Conservation (phyloP, 345 rosid species). For the Nephelium lappaceum region DNA sequence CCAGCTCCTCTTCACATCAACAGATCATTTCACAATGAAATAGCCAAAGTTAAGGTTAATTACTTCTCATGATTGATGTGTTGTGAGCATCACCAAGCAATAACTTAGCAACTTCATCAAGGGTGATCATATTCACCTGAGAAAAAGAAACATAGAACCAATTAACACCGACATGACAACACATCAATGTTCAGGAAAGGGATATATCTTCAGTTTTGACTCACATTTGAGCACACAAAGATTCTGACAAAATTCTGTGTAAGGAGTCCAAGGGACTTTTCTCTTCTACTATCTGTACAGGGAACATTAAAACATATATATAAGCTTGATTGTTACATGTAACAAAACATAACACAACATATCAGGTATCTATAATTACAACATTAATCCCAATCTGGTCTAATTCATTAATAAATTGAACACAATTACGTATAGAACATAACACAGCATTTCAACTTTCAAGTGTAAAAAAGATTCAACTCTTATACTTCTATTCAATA, state of each 20-base stretch:
- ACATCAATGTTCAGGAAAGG: not conserved
- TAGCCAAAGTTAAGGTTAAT: conserved; percentile 5
- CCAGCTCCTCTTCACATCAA: not conserved
- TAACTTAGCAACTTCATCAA: conserved; percentile 76
- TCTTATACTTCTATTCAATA: too few species aligned
- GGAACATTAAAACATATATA: conserved; percentile 1
- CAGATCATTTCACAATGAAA: not conserved
- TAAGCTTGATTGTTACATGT: not conserved
- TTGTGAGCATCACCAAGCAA: conserved; percentile 80
- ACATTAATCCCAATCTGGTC: not conserved
- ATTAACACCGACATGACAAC: not conserved
- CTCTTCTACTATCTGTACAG: conserved; percentile 69
- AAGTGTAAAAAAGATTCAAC: not conserved
- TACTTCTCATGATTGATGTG: conserved; percentile 82
- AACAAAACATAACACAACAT: not conserved
- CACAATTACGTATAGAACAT: not conserved
- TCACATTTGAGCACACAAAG: conserved; percentile 76
- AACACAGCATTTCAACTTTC: not conserved
- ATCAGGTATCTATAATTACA: not conserved
- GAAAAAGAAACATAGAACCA: conserved; percentile 14
- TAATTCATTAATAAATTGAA: not conserved
- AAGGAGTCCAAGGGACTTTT: conserved; percentile 84
- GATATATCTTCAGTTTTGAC: conserved; percentile 26
- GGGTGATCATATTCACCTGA: conserved; percentile 72
- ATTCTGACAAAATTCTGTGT: conserved; percentile 91